Base-by-base conservation (phyloP, 352 stramenopile genomes). In the Pythium biforme region DNA sequence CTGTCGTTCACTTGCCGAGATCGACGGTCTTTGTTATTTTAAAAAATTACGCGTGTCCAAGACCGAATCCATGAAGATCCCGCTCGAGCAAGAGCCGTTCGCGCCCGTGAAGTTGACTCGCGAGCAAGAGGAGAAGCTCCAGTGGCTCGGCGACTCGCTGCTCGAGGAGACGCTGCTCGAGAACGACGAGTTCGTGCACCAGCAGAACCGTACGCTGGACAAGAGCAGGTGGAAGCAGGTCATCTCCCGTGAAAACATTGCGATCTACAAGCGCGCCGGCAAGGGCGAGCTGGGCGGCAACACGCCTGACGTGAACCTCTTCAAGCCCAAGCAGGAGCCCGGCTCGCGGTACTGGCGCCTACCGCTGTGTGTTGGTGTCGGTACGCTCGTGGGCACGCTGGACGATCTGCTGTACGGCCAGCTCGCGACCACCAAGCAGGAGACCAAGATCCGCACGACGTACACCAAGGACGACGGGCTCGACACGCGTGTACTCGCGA, bases 381-480 rank as follows among this genome's bases (percentile, higher is more conserved):
- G 15, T 59, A 69, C 58, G 66, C 77, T 31, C 62, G 72, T 48
- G 49, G 78, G 78, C 8, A 74, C 76, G 12, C 69, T 88, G 20
- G 74, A 88, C 33, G 74, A 83, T 37, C 33, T 83, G 45, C 43
- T 88, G 22, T 88, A 83, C 59, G 78, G 78, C 4, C 63, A 57
- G 41, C 73, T 81, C 63, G 75, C 74, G 64, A 59, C 62, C 17
- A 76, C 66, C 5, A 62, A 80, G 45, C 70, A 78, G 0, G 73
- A 82, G 27, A 62, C 72, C 48, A 72, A 81, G 52, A 76, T 77
- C 10, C 77, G 66, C 5, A 70, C 75, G 48, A 27, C 71, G 7
- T 85, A 67, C 51, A 62, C 74, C 33, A 72, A 71, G 55, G 77
- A 77, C 40, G 57, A 68, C 34, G 59, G 66, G 26, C 40, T 61